Conservation (phyloP, 805 yeast genomes). For the Kluyveromyces siamensis region DNA sequence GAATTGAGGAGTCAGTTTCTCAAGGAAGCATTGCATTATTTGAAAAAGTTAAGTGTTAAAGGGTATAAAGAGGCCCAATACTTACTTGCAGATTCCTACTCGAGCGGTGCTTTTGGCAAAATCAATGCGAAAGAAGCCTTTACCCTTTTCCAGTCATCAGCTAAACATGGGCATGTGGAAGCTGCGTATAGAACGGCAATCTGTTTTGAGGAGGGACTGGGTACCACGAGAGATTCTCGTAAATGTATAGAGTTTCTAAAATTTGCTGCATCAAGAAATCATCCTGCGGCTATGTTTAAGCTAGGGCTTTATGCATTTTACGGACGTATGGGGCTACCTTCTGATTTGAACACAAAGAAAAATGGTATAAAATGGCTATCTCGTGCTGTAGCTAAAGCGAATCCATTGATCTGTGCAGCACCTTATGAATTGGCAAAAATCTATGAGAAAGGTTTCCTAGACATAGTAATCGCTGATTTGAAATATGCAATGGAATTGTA, state of each 20-base stretch:
- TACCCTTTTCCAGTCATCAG: constrained; percentile 72
- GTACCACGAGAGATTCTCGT: constrained; percentile 80
- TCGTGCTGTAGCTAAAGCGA: constrained; percentile 78
- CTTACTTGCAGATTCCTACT: constrained; percentile 78
- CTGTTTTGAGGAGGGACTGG: constrained; percentile 91
- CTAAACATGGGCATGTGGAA: constrained; percentile 88
- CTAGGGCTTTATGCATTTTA: constrained; percentile 81
- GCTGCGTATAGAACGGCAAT: constrained; percentile 85
- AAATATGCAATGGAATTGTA: constrained; percentile 80
- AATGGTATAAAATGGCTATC: constrained; percentile 90
- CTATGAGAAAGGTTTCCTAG: constrained; percentile 75
- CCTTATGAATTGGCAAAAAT: constrained; percentile 88
- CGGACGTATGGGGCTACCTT: constrained; percentile 72
- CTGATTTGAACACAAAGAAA: constrained; percentile 60
- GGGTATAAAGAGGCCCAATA: constrained; percentile 90
- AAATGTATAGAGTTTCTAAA: constrained; percentile 75
- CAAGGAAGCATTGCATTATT: constrained; percentile 66
- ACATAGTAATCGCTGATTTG: constrained; percentile 74
- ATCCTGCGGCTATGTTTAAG: constrained; percentile 95
- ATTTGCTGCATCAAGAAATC: constrained; percentile 83
- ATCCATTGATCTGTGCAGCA: constrained; percentile 81
- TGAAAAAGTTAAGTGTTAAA: constrained; percentile 63
- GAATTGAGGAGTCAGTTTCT: constrained; percentile 46
- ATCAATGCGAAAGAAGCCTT: constrained; percentile 73
- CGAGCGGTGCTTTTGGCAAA: constrained; percentile 78